Evolutionary conservation across 164 flowering plant genomes (phyloP).

Genomic region (Vitis rotundifolia): DNA sequence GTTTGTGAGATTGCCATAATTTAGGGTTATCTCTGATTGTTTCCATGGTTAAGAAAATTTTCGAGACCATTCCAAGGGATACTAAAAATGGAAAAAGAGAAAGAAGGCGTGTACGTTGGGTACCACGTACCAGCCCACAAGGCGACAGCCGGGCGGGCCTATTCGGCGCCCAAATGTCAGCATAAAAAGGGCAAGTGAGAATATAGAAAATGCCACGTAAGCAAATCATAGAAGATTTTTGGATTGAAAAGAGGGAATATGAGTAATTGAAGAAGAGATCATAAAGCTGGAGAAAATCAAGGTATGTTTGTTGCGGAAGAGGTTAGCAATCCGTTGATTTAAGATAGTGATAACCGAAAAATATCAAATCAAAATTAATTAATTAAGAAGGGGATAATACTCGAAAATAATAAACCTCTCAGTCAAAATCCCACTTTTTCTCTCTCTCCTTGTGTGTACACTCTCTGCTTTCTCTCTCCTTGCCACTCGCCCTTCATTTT

Average conservation of each 20-base stretch:
- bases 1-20: too few relatives aligned
- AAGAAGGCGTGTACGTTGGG: too few relatives aligned
- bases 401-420: neutral
- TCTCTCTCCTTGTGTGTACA: neutral
- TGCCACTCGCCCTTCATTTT: slow-evolving; percentile 18
- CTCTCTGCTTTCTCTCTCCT: neutral
- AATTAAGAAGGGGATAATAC: neutral
- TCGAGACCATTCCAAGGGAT: too few relatives aligned
- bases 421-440: neutral
- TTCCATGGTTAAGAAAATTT: too few relatives aligned
- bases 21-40: too few relatives aligned
- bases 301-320: neutral
- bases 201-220: too few relatives aligned
- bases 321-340: neutral
- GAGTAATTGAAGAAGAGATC: neutral
- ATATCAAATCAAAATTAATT: neutral
- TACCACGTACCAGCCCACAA: too few relatives aligned
- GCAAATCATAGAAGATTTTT: too few relatives aligned
- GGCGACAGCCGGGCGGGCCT: neutral
- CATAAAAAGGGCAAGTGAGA: neutral
- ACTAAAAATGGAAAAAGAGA: too few relatives aligned
- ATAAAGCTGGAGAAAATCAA: neutral
- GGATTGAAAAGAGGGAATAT: too few relatives aligned
- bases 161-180: neutral
- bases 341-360: neutral